Evolutionary conservation across 2,329 filamentous ascomycete species (phyloP).

Genomic region (Leptographium flavum): DNA sequence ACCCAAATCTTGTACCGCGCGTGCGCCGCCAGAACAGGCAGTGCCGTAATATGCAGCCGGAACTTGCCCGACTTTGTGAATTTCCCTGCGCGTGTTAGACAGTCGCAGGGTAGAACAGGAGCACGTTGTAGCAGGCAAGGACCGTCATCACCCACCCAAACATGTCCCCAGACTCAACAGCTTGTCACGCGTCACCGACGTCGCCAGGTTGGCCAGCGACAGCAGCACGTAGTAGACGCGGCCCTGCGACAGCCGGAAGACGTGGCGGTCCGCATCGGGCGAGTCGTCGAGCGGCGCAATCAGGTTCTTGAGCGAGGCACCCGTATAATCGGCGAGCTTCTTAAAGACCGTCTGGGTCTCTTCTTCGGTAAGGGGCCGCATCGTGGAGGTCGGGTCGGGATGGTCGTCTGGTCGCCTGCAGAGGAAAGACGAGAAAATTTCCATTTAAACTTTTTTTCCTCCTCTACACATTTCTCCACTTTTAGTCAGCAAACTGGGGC

Average conservation of each 20-base stretch:
- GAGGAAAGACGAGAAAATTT: neutral
- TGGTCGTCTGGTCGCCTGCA: neutral
- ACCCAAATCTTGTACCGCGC: constrained; percentile 97
- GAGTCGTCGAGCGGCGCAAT: constrained; percentile 59
- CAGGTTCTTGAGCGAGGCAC: constrained; percentile 71
- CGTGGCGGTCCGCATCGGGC: constrained; percentile 59
- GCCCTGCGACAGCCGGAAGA: constrained; percentile 63
- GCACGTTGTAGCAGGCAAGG: no score
- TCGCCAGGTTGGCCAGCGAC: constrained; percentile 81
- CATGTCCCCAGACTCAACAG: constrained; percentile 83
- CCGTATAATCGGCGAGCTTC: constrained; percentile 90
- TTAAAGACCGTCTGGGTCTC: constrained; percentile 54
- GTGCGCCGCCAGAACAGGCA: constrained; percentile 79
- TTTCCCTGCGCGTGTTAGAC: constrained; percentile 47
- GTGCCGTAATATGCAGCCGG: constrained; percentile 74
- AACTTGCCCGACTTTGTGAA: constrained; percentile 97
- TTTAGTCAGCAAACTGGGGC: neutral
- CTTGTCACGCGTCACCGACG: constrained; percentile 66
- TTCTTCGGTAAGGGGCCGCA: constrained; percentile 14
- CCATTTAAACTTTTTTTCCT: neutral
- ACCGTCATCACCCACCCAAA: constrained; percentile 45
- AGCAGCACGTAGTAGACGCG: constrained; percentile 88
- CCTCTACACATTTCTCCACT: neutral
- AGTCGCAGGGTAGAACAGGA: no score
- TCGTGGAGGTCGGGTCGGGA: constrained; percentile 2